A percentile compares a stretch with the other conserved stretches of the same genome.
Conservation (phyloP, 208 protist species). For the Herpetomonas tarakana region DNA sequence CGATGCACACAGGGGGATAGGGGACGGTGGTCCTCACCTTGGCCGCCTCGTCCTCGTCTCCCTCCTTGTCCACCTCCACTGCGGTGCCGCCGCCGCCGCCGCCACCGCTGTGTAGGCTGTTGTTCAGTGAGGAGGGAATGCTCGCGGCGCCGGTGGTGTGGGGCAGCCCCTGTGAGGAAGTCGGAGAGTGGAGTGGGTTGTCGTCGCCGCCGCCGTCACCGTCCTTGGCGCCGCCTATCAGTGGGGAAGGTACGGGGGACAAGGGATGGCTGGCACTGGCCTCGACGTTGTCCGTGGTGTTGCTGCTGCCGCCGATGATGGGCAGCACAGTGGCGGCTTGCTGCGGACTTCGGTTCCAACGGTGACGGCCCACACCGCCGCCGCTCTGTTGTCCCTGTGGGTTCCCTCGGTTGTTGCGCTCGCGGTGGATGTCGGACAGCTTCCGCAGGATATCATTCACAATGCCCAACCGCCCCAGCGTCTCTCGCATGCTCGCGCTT, state of each 20-base stretch:
- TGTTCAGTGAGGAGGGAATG: no score
- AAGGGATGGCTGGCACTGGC: no score
- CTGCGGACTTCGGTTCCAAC: no score
- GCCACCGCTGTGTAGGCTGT: no score
- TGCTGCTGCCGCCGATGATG: not conserved
- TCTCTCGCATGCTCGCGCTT: constrained; percentile 32
- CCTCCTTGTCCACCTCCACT: not conserved
- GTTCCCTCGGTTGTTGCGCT: no score
- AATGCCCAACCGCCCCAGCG: constrained; percentile 43
- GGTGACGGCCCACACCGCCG: no score
- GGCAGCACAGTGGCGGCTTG: not conserved
- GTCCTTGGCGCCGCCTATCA: no score
- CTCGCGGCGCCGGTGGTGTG: no score
- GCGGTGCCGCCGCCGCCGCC: not conserved
- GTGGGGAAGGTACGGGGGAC: no score
- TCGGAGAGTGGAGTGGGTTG: no score
- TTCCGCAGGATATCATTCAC: constrained; percentile 58
- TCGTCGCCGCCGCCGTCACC: not conserved
- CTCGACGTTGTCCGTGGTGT: not conserved
- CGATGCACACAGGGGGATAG: constrained; percentile 16
- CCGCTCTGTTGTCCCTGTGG: no score
- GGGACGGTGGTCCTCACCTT: not conserved
- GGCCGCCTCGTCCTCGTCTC: not conserved
- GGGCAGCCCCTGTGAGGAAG: no score
- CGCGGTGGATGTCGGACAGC: constrained; percentile 6